Evolutionary conservation across 1,139 yeast species (phyloP).

Genomic region (Lodderomyces orthopsilosis): DNA sequence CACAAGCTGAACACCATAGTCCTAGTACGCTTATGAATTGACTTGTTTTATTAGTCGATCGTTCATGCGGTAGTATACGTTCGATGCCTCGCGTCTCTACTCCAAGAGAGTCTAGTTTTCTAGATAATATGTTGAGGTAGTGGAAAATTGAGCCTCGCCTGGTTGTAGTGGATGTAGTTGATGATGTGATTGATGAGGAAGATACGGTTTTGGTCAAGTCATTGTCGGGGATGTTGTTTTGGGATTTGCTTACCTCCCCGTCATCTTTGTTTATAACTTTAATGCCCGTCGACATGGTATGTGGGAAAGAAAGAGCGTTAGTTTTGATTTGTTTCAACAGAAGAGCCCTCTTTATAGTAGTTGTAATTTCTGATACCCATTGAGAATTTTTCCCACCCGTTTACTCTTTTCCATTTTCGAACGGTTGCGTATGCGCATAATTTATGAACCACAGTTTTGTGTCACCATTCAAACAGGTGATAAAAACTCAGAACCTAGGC

Average conservation of each 20-base stretch:
- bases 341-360: not conserved
- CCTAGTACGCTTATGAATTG: conserved; percentile 65
- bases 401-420: not conserved
- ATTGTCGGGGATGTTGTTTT: not conserved
- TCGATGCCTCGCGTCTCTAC: conserved; percentile 84
- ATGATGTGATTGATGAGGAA: not conserved
- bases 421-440: not conserved
- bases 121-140: conserved; percentile 17
- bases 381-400: not conserved
- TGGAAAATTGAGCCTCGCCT: conserved; percentile 2
- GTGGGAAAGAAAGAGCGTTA: not conserved
- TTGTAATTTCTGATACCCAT: not conserved
- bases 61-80: conserved; percentile 66
- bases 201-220: not conserved
- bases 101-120: conserved; percentile 42
- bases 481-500: too few species aligned
- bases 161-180: not conserved
- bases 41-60: conserved; percentile 48
- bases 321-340: not conserved
- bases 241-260: not conserved
- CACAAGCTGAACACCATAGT: conserved; percentile 81
- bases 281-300: not conserved
- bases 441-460: not conserved
- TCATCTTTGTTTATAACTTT: not conserved
- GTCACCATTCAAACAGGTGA: not conserved